Base-by-base conservation (phyloP, 371 early-diverging fungal species). In the Mucor plumbeus region DNA sequence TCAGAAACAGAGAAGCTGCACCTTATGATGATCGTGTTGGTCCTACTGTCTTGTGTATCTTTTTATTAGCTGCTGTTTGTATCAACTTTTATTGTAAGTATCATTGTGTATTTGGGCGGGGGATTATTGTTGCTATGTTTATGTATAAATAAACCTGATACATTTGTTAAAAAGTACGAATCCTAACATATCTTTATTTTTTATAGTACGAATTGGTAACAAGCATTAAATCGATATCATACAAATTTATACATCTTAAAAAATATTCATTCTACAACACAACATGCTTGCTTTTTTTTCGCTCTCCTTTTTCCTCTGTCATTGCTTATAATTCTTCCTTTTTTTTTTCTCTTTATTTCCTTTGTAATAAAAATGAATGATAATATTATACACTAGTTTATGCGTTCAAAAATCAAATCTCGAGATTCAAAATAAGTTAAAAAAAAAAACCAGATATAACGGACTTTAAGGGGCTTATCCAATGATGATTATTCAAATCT, bases 81-180 rank as follows among this genome's bases (percentile, higher is more conserved):
- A 72, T 90, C 64, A 94, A 94, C 76, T 90, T 96, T 68, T 92
- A 90, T 69, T 86, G 93, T 73, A 93, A 92, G 64, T 63, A 47
- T 47, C 47, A 47, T n/a, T 47, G 8, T 43, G 0, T 47, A 26
- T 47, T 47, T 47, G 1, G 14, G 17, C n/a, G 47, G n/a, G 47
- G 9, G 17, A 47, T 60, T 44, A 7, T 17, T 56, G 31, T 57
- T 3, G 3, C 3, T 40, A 31, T n/a, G 54, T 41, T 56, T 65
- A 47, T 47, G 36, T 64, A 14, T 17, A 38, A n/a, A n/a, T 26
- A 59, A 38, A 21, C 19, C 14, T 53, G 47, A 47, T 19, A 47
- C 47, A 47, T 26, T 26, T 26, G 47, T 17, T 19, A 7, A 19
- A 47, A 19, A 7, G 8, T 17, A 26, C 13, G 39, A 38, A 59